phyloP scores from a whole-genome alignment of 495 filamentous ascomycete species.

The Saxispiralis lemnorum region DNA sequence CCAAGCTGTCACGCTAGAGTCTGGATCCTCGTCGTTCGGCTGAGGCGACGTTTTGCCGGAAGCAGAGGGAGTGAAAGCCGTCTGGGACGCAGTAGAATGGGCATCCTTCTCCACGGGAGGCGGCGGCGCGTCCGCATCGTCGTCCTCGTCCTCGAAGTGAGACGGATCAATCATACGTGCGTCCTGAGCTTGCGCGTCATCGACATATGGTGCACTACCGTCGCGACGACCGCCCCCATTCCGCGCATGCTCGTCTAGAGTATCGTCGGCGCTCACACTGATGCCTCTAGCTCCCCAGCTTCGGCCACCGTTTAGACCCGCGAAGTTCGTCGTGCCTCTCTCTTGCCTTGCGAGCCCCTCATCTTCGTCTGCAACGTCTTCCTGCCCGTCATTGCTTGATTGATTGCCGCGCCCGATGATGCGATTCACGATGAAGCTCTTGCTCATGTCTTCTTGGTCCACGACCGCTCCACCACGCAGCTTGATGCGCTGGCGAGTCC shows the following conservation, averaged over 20 bases:
- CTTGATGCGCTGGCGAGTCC: constrained; percentile 81
- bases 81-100: neutral
- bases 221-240: neutral
- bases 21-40: no score
- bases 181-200: constrained; percentile 1
- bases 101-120: constrained; percentile 6
- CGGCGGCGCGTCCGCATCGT: constrained; percentile 12
- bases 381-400: constrained; percentile 4
- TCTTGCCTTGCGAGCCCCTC: constrained; percentile 8
- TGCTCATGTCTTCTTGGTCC: constrained; percentile 74
- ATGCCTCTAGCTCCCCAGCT: constrained; percentile 19
- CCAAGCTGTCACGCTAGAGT: no score
- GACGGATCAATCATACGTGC: constrained; percentile 14
- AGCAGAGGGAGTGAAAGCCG: no score
- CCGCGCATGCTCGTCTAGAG: constrained; percentile 8
- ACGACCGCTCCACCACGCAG: constrained; percentile 77
- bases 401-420: constrained; percentile 19
- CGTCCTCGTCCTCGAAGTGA: constrained; percentile 16
- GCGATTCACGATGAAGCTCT: constrained; percentile 54
- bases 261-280: constrained; percentile 18
- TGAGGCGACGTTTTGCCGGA: no score
- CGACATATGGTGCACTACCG: neutral
- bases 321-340: constrained; percentile 6
- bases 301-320: neutral
- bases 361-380: constrained; percentile 13